phyloP scores from a whole-genome alignment of 768 basidiomycete species.

The Tephrocybe sp. region DNA sequence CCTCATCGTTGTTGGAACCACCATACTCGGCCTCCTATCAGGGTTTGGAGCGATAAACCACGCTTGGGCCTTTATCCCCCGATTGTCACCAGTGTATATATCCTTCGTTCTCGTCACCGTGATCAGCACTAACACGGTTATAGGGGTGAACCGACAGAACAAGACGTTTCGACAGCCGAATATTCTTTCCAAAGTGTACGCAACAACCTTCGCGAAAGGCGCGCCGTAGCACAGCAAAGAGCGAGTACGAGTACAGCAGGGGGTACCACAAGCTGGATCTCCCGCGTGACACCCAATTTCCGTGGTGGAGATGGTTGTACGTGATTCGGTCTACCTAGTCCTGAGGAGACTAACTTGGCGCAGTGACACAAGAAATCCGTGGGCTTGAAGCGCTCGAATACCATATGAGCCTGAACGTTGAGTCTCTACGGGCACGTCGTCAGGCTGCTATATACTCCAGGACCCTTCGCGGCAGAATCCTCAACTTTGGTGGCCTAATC shows the following conservation, averaged over 20 bases:
- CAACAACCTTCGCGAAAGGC: slow-evolving; percentile 50
- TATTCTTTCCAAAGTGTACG: slow-evolving; percentile 58
- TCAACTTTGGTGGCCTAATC: slow-evolving; percentile 43
- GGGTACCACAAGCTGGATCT: slow-evolving; percentile 45
- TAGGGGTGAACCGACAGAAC: slow-evolving; percentile 44
- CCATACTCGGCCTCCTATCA: slow-evolving; percentile 77
- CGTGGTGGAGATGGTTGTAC: slow-evolving; percentile 43
- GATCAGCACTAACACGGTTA: background rate
- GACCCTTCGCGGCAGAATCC: slow-evolving; percentile 55
- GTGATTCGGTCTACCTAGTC: slow-evolving; percentile 16
- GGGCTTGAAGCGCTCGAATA: slow-evolving; percentile 69
- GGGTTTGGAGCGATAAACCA: slow-evolving; percentile 77
- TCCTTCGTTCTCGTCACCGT: background rate
- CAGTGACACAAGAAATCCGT: slow-evolving; percentile 55
- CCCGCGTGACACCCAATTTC: slow-evolving; percentile 49
- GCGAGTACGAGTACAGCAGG: slow-evolving; percentile 21
- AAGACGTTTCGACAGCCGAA: slow-evolving; percentile 55
- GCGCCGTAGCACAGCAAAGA: slow-evolving; percentile 31
- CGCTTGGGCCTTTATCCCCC: slow-evolving; percentile 60
- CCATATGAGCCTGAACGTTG: slow-evolving; percentile 62
- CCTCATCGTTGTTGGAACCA: slow-evolving; percentile 73
- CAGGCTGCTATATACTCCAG: slow-evolving; percentile 47
- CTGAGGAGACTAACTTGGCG: background rate
- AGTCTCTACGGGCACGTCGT: slow-evolving; percentile 47
- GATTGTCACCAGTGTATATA: slow-evolving; percentile 29